phyloP scores from a whole-genome alignment of 768 basidiomycete genomes.

The Amanita exitialis region DNA sequence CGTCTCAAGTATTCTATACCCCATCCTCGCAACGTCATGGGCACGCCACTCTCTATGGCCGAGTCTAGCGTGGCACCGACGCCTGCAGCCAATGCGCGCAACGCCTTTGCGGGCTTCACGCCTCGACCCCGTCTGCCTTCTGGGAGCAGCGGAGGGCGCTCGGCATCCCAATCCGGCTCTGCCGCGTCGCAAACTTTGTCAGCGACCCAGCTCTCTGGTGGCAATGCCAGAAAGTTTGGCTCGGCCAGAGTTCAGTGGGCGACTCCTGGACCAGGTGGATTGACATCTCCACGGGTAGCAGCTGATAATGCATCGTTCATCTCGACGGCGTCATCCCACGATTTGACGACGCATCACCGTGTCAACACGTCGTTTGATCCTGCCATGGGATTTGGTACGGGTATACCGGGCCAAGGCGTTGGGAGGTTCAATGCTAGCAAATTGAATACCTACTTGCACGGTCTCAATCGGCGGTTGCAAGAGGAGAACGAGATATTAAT shows the following conservation, averaged over 20 bases:
- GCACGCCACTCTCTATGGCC: conserved; percentile 26
- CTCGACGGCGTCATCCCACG: conserved; percentile 82
- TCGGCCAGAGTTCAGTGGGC: not conserved
- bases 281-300: conserved; percentile 9
- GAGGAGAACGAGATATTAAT: conserved; percentile 74
- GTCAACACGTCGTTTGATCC: conserved; percentile 88
- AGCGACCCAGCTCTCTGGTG: conserved; percentile 7
- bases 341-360: conserved; percentile 69
- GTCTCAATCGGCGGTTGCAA: conserved; percentile 71
- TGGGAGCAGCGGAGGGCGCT: conserved; percentile 18
- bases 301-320: conserved; percentile 45
- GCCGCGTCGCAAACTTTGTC: conserved; percentile 18
- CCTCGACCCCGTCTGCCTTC: conserved; percentile 42
- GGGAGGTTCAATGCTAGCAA: conserved; percentile 80
- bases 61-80: conserved; percentile 22
- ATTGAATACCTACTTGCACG: conserved; percentile 79
- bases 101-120: conserved; percentile 55
- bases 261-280: conserved; percentile 2
- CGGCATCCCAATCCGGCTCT: conserved; percentile 36
- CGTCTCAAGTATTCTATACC: conserved; percentile 55
- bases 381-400: conserved; percentile 61
- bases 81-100: conserved; percentile 26
- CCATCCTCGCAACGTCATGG: conserved; percentile 21
- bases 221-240: not conserved
- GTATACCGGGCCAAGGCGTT: conserved; percentile 52